phyloP scores from a whole-genome alignment of 2,329 filamentous ascomycete species.

The Aspergillaceae sp. region DNA sequence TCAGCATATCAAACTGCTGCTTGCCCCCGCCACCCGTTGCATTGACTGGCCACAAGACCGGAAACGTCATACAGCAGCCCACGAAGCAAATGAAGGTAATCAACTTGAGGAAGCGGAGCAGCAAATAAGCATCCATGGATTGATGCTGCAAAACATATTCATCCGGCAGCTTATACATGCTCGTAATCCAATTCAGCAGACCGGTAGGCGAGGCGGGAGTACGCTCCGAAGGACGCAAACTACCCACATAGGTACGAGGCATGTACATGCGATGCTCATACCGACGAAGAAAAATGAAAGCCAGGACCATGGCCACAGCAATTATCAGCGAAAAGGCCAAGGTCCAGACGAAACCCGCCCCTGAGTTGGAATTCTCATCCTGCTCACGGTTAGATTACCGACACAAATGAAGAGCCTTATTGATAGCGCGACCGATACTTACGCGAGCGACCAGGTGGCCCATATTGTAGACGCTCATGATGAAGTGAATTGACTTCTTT shows the following conservation, averaged over 20 bases:
- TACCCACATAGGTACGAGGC: slow-evolving; percentile 47
- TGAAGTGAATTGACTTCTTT: not conserved
- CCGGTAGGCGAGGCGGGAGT: slow-evolving; percentile 53
- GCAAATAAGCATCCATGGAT: slow-evolving; percentile 84
- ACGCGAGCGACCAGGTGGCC: slow-evolving; percentile 15
- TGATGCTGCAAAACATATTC: slow-evolving; percentile 80
- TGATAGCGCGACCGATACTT: slow-evolving; percentile 5
- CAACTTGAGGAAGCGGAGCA: slow-evolving; percentile 79
- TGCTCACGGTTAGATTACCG: not conserved
- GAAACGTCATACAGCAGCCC: slow-evolving; percentile 77
- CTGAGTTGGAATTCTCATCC: slow-evolving; percentile 23
- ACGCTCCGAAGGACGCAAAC: slow-evolving; percentile 46
- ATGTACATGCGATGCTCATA: slow-evolving; percentile 45
- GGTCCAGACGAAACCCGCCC: slow-evolving; percentile 42
- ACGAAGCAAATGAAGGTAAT: slow-evolving; percentile 70
- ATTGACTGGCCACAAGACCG: slow-evolving; percentile 81
- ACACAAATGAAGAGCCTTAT: not conserved
- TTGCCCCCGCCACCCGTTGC: slow-evolving; percentile 63
- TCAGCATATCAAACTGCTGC: slow-evolving; percentile 64
- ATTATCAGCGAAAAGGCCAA: slow-evolving; percentile 40
- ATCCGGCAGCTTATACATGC: slow-evolving; percentile 61
- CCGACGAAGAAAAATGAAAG: slow-evolving; percentile 44
- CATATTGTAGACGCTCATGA: slow-evolving; percentile 11
- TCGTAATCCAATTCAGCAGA: slow-evolving; percentile 57
- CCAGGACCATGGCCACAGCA: slow-evolving; percentile 37